A percentile compares a stretch with the other conserved stretches of the same genome.
Evolutionary conservation across 202 grass and related monocot species (phyloP).

Genomic region (Zoysia matrella): DNA sequence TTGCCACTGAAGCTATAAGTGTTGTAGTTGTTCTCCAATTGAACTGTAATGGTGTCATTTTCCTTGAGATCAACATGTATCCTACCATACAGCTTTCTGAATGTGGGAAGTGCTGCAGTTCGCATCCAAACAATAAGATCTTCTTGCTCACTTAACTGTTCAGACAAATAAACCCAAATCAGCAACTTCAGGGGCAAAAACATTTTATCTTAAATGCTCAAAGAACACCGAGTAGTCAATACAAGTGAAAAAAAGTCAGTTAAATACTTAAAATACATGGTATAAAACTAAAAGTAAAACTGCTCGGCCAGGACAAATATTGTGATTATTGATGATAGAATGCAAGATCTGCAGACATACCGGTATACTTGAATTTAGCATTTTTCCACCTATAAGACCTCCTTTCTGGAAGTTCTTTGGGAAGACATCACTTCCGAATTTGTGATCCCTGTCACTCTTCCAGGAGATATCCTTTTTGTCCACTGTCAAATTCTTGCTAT

Average conservation of each 20-base stretch:
- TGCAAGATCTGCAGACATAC: slow-evolving; percentile 59
- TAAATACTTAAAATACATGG: slow-evolving; percentile 27
- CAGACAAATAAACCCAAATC: slow-evolving; percentile 29
- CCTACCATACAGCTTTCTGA: slow-evolving; percentile 93
- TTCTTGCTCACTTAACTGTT: slow-evolving; percentile 85
- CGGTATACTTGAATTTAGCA: slow-evolving; percentile 45
- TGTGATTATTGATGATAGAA: slow-evolving; percentile 31
- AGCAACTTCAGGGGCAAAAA: slow-evolving; percentile 16
- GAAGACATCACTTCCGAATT: slow-evolving; percentile 90
- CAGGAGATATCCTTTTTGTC: slow-evolving; percentile 85
- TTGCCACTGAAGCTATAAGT: slow-evolving; percentile 91
- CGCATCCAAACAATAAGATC: slow-evolving; percentile 99
- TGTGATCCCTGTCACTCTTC: slow-evolving; percentile 97
- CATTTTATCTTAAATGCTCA: slow-evolving; percentile 12
- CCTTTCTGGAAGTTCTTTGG: slow-evolving; percentile 86
- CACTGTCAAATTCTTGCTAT: slow-evolving; percentile 44
- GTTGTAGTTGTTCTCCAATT: slow-evolving; percentile 82
- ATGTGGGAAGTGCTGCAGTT: slow-evolving; percentile 92
- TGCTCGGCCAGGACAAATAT: not conserved
- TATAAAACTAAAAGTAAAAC: slow-evolving; percentile 23
- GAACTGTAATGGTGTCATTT: slow-evolving; percentile 80
- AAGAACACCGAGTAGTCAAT: not conserved
- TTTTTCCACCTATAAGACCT: slow-evolving; percentile 69
- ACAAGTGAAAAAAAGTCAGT: not conserved
- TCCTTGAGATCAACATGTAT: slow-evolving; percentile 75